phyloP scores from a whole-genome alignment of 73 alveolate species.

The Stentor roeselii region DNA sequence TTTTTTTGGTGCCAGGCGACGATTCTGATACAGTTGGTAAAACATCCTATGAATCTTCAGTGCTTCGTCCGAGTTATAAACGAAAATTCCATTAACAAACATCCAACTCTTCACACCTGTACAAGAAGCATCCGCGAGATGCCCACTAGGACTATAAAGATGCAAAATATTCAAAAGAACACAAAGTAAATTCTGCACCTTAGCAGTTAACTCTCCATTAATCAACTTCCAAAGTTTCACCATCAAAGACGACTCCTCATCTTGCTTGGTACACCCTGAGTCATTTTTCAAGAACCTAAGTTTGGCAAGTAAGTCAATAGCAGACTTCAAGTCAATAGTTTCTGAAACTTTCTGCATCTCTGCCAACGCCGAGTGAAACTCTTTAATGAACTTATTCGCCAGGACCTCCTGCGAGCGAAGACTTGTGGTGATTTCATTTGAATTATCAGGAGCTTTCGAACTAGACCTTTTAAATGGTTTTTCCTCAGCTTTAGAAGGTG shows the following conservation, averaged over 20 bases:
- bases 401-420: neutral
- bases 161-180: neutral
- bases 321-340: neutral
- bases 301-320: neutral
- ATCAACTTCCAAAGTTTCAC: neutral
- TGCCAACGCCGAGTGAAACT: no score
- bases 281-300: neutral
- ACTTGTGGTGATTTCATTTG: neutral
- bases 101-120: neutral
- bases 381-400: neutral
- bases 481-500: no score
- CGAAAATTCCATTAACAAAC: neutral
- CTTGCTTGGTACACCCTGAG: neutral
- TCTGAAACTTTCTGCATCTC: neutral
- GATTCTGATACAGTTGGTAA: neutral
- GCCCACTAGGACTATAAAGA: neutral
- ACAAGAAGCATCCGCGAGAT: neutral
- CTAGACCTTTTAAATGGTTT: neutral
- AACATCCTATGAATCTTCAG: neutral
- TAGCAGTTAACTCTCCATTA: neutral
- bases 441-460: neutral
- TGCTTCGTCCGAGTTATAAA: neutral
- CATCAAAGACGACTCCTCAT: neutral
- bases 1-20: neutral
- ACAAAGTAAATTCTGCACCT: neutral